phyloP scores from a whole-genome alignment of 129 eudicot species.

The Helianthus tuberosus region DNA sequence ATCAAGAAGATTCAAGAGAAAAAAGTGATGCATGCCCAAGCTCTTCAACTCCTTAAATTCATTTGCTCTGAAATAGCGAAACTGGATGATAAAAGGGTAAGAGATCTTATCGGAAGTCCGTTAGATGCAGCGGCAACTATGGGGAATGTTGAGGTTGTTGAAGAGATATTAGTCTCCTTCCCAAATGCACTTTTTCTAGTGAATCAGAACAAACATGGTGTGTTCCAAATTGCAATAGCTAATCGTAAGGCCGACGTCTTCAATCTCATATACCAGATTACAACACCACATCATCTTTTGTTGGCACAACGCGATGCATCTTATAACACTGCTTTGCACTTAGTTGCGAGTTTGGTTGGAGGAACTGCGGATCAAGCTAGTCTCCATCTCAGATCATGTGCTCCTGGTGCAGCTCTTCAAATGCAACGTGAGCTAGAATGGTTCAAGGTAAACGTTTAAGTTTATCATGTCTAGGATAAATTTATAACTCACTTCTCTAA shows the following conservation, averaged over 20 bases:
- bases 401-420: constrained; percentile 27
- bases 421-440: constrained; percentile 31
- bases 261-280: constrained; percentile 20
- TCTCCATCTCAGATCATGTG: constrained; percentile 16
- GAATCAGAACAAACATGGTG: not conserved
- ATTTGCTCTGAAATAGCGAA: constrained; percentile 14
- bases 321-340: constrained; percentile 18
- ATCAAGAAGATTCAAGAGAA: constrained; percentile 19
- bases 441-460: constrained; percentile 18
- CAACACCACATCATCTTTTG: not conserved
- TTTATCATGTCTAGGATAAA: too few species aligned
- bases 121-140: constrained; percentile 13
- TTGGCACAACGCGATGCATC: constrained; percentile 7
- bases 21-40: constrained; percentile 16
- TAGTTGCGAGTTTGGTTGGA: constrained; percentile 16
- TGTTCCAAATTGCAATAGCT: constrained; percentile 13
- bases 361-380: not conserved
- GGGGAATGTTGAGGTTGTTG: constrained; percentile 29
- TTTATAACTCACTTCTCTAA: too few species aligned
- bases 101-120: constrained; percentile 6
- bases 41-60: constrained; percentile 17
- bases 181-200: constrained; percentile 13
- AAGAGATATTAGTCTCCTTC: constrained; percentile 17
- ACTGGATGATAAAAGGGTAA: not conserved
- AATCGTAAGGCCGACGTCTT: constrained; percentile 10